Base-by-base conservation (phyloP, 2,329 filamentous ascomycete genomes). In the Trichoderma sp. region DNA sequence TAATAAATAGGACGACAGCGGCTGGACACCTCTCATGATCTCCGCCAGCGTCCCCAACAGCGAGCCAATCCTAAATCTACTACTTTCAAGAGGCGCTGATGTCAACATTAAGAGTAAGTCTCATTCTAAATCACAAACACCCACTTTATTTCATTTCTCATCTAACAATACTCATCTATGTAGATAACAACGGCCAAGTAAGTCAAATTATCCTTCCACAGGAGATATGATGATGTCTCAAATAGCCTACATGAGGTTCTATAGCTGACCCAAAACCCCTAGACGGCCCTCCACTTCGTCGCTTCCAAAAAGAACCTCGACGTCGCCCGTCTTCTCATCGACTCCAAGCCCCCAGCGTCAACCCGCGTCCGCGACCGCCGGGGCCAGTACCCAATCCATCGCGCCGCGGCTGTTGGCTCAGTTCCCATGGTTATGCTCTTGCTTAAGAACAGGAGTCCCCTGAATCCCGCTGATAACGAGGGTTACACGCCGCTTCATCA, bases 401-500 rank as follows among this genome's bases (percentile, higher is more conserved):
- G 96, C 21, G 96, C 96, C 3, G 95, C 96, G 0, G 95, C 96
- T 3, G 89, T 94, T 4, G 97, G 97, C 7, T 95, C 92, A 4
- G 88, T 92, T n/a, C 94, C 95, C 6, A 94, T 99, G 84, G 86
- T 97, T 62, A 92, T 90, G 76, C 83, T 97, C 47, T 84, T 99
- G 15, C 83, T 98, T 18, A 89, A 93, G 77, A 88, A 93, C 76
- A 87, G 86, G 75, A 97, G 93, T 75, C 95, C 95, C 0, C 79
- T 98, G 28, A 93, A 97, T 81, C 91, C 94, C 3, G 91, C 92
- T 2, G 96, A 99, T 83, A 84, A 86, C 43, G 90, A 94, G 75
- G 95, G 95, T 1, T 90, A 93, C 80, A 98, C 96, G 28, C 92
- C 96, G 4, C 84, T 99, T 77, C 96, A 99, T 82, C 96, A 99